phyloP scores from a whole-genome alignment of 2,329 filamentous ascomycete species.

The Sporothrix curviconia region DNA sequence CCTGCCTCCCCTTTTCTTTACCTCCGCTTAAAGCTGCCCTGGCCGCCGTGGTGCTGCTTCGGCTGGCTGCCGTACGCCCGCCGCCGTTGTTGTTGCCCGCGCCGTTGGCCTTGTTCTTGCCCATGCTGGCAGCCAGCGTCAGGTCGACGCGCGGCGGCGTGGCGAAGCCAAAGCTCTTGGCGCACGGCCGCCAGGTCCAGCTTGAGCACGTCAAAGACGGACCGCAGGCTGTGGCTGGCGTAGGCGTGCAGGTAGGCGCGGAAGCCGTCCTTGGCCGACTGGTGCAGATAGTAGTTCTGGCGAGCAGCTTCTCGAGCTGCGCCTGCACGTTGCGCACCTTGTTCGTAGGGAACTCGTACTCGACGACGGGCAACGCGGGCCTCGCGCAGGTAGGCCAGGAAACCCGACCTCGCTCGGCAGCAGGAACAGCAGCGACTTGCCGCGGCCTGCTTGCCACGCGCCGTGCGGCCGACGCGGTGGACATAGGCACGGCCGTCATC shows the following conservation, averaged over 20 bases:
- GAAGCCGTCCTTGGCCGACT: constrained; percentile 72
- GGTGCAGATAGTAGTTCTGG: constrained; percentile 97
- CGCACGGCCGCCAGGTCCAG: constrained; percentile 76
- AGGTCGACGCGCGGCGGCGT: constrained; percentile 75
- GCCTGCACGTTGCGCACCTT: constrained; percentile 88
- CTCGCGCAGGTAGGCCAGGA: constrained; percentile 84
- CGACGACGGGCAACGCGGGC: constrained; percentile 87
- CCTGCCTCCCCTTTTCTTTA: neutral
- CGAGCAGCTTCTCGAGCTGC: constrained; percentile 89
- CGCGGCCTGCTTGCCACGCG: constrained; percentile 73
- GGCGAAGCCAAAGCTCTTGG: constrained; percentile 75
- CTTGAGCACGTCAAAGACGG: constrained; percentile 79
- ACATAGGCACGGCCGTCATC: constrained; percentile 90
- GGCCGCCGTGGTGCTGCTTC: constrained; percentile 38
- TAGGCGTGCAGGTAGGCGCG: constrained; percentile 92
- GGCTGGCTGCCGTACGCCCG: constrained; percentile 75
- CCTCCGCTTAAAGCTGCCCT: constrained; percentile 17
- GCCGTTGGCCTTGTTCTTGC: constrained; percentile 61
- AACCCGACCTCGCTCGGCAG: constrained; percentile 88
- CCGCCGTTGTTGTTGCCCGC: constrained; percentile 33
- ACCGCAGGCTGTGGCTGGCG: constrained; percentile 73
- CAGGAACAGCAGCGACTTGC: constrained; percentile 85
- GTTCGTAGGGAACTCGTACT: constrained; percentile 89
- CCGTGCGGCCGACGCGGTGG: constrained; percentile 92
- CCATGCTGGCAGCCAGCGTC: constrained; percentile 68